Evolutionary conservation across 805 yeast species (phyloP).

Genomic region (Kodamaea jinghongensis): DNA sequence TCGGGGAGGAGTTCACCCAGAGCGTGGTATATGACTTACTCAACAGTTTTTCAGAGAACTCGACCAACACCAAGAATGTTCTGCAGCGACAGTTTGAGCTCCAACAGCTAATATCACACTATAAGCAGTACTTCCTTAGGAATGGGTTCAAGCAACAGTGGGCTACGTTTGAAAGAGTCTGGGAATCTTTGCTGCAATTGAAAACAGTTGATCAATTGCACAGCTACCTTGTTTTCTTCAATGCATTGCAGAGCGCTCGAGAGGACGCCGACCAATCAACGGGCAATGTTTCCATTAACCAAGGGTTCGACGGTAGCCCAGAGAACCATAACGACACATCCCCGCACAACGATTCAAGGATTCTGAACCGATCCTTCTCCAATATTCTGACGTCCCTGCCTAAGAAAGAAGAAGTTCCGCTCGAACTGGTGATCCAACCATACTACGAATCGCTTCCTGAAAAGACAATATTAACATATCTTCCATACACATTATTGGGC

Average conservation of each 20-base stretch:
- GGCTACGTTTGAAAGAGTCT: constrained; percentile 29
- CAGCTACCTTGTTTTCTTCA: constrained; percentile 34
- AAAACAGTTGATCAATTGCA: constrained; percentile 31
- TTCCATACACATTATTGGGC: constrained; percentile 59
- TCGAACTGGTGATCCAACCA: constrained; percentile 17
- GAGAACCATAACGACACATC: constrained; percentile 7
- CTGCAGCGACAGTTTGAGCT: constrained; percentile 14
- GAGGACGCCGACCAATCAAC: constrained; percentile 1
- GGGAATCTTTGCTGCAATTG: constrained; percentile 27
- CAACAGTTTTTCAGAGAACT: neutral
- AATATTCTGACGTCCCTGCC: constrained; percentile 2
- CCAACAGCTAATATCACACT: constrained; percentile 19
- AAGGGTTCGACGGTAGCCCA: constrained; percentile 1
- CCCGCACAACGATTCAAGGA: constrained; percentile 7
- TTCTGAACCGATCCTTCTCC: constrained; percentile 4
- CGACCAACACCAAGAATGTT: constrained; percentile 7
- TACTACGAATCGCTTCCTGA: constrained; percentile 33
- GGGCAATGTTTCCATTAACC: neutral
- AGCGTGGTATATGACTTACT: constrained; percentile 31
- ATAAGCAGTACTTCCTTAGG: constrained; percentile 25
- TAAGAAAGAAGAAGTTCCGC: constrained; percentile 4
- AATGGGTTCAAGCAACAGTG: constrained; percentile 28
- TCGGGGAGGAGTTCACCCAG: constrained; percentile 33
- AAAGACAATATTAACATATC: constrained; percentile 18
- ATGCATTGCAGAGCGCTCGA: constrained; percentile 13